Base-by-base conservation (phyloP, 1,139 yeast genomes). In the Protomyces gravidus region DNA sequence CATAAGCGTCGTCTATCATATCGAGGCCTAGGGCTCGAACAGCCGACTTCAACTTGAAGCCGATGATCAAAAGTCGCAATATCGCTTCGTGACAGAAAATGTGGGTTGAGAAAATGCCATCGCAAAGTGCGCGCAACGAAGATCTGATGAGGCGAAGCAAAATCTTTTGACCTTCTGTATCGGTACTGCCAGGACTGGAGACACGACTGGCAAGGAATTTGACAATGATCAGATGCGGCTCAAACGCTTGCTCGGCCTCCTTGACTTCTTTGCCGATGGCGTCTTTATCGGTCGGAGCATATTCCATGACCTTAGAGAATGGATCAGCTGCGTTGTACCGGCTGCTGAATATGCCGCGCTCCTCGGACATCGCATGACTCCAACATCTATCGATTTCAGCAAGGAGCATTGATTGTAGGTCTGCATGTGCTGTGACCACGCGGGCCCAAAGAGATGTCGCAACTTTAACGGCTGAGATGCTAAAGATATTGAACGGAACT, bases 381-480 rank as follows among this genome's bases (percentile, higher is more conserved):
- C 95, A 88, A 63, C 76, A 76, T 59, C 76, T 74, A 21, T 83
- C 77, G 46, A 94, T 81, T 64, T 87, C 95, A 4, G 88, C 78
- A 30, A 90, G 72, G 15, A 92, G 69, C n/a, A 81, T 72, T 39
- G 81, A 75, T 1, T 90, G 78, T 51, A 85, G 68, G 45, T 78
- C 77, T 0, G 80, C 77, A 53, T 84, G 80, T 65, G 86, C 90
- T 63, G 85, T 83, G 75, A 88, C 82, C 30, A 88, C 80, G 53
- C 89, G 83, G 56, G 87, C 77, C 97, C 97, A 92, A 47, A 85
- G 78, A 11, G 84, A 80, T 21, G 85, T 81, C 0, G 94, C 89
- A 32, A 82, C 77, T 62, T 80, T 82, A 72, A 90, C 80, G 6
- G 83, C 75, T 33, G 75, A 73, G 1, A 85, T 78, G 17, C 83